Evolutionary conservation across 192 early-diverging fungal species (phyloP), one percentile per base, ranked within the genome.

Genomic region (Linnemannia exigua): DNA sequence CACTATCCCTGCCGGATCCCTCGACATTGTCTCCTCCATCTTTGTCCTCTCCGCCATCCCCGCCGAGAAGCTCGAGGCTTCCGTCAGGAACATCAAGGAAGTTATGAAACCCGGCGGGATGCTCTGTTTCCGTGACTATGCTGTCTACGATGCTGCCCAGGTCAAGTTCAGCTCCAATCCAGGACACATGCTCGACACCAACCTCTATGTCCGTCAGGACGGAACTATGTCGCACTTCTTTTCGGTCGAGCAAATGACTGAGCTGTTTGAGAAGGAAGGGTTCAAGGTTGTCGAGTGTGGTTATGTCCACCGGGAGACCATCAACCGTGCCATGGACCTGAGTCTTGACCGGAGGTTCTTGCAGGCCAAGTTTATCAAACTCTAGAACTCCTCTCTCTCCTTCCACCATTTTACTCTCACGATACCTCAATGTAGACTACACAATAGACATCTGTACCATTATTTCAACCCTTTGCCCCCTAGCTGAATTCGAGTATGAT

Each of bases 21-120:
- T 99, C 38, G 98, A 99, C 84, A 89, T 99, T 44, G 94, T 96
- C 28, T 95, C 96, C 0, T 95, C 96, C 52, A 96, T 99, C 74
- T 99, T 98, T 92, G 98, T 99, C 17, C 91, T 99, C 38, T 98
- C 97, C 0, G 98, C 99, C 16, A 90, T 99, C 52, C 95, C 98
- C 35, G 96, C 98, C 50, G 92, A 95, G 72, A 95, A 97, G 51
- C 94, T 97, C 89, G 89, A 90, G 22, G 87, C 89, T 15, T 96
- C 97, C 1, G 92, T 96, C n/a, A 51, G 81, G 48, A 98, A 99
- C 79, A 96, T 99, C 75, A 90, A 85, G 63, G 89, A 94, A 71
- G 93, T 94, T 41, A 79, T 99, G 67, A 97, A 95, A 79, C 94
- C 97, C 0, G 98, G 97, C 41, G 97, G 97, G 5, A 87, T 93